phyloP scores from a whole-genome alignment of 331 rosid genomes.

The Rosa hybrid region DNA sequence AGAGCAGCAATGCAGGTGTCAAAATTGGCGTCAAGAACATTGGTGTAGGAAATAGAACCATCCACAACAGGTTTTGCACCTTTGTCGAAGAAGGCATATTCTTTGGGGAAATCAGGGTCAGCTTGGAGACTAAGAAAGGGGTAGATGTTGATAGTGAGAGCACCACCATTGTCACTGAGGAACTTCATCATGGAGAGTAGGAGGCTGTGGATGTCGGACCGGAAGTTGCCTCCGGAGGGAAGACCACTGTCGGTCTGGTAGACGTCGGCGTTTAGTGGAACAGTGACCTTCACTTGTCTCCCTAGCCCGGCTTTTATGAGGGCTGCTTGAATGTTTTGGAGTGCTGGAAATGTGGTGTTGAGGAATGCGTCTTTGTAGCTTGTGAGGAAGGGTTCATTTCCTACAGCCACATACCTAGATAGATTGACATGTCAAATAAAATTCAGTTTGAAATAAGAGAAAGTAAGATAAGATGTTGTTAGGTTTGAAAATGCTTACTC shows the following conservation, averaged over 20 bases:
- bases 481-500: too few species aligned
- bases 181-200: constrained; percentile 72
- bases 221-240: constrained; percentile 88
- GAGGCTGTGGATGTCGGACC: constrained; percentile 64
- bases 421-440: constrained; percentile 15
- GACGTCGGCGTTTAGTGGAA: constrained; percentile 92
- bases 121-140: constrained; percentile 93
- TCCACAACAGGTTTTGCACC: constrained; percentile 71
- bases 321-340: constrained; percentile 91
- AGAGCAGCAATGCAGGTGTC: constrained; percentile 88
- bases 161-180: constrained; percentile 58
- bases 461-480: too few species aligned
- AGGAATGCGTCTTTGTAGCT: constrained; percentile 69
- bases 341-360: constrained; percentile 77
- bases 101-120: constrained; percentile 87
- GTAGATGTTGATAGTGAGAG: constrained; percentile 87
- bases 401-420: constrained; percentile 79
- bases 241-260: constrained; percentile 60
- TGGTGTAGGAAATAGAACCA: constrained; percentile 71
- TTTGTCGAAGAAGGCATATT: constrained; percentile 81
- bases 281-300: constrained; percentile 77
- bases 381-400: constrained; percentile 84
- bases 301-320: constrained; percentile 84
- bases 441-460: neutral
- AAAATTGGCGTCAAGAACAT: constrained; percentile 86